Percentiles rank a stretch among this genome's conserved stretches.
phyloP scores from a whole-genome alignment of 805 yeast species.

The Metschnikowia bowlesiae region DNA sequence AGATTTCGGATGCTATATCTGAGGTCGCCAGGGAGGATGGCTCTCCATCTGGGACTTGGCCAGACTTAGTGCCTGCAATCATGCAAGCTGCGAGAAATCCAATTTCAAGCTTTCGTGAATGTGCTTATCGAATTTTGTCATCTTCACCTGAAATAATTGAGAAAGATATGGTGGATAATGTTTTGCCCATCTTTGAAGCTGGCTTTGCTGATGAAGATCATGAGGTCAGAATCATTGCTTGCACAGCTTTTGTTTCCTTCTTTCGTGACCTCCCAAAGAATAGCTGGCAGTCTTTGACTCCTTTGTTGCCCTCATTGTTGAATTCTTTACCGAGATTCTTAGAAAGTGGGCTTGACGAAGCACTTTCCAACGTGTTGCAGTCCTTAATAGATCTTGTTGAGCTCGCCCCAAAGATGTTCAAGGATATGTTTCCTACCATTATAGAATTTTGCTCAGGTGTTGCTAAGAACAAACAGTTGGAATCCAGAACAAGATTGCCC shows the following conservation, averaged over 20 bases:
- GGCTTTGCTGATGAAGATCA: constrained; percentile 82
- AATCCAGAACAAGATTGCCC: constrained; percentile 72
- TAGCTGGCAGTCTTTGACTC: constrained; percentile 72
- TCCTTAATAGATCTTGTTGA: constrained; percentile 85
- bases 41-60: constrained; percentile 55
- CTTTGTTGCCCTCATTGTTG: constrained; percentile 75
- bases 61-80: constrained; percentile 69
- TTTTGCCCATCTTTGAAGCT: constrained; percentile 65
- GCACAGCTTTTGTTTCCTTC: constrained; percentile 86
- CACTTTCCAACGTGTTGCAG: constrained; percentile 85
- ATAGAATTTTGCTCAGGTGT: constrained; percentile 83
- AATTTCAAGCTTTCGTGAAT: constrained; percentile 74
- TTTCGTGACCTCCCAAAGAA: constrained; percentile 77
- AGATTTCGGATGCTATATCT: constrained; percentile 88
- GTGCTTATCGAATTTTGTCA: constrained; percentile 84
- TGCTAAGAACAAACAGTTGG: constrained; percentile 75
- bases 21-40: constrained; percentile 77
- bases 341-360: constrained; percentile 70
- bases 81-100: constrained; percentile 55
- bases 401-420: constrained; percentile 91
- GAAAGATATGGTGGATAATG: constrained; percentile 47
- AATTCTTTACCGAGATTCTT: constrained; percentile 84
- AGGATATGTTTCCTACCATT: constrained; percentile 84
- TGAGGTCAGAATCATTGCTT: constrained; percentile 85
- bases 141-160: constrained; percentile 77